Base-by-base conservation (phyloP, 768 basidiomycete genomes). In the Pisolithus albus region DNA sequence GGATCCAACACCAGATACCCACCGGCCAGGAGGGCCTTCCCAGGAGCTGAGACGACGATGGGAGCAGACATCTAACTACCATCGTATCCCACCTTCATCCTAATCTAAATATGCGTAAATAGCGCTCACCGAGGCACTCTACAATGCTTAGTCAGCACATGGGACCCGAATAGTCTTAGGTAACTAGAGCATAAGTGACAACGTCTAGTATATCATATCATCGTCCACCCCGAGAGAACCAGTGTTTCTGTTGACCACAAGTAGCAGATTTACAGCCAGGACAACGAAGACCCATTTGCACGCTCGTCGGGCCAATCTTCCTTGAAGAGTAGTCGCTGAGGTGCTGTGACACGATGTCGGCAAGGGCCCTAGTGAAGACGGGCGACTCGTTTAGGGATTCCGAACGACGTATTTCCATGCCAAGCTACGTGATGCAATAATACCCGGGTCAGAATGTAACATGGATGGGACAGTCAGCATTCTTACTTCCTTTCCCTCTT, bases 1-100 rank as follows among this genome's bases (percentile, higher is more conserved):
- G 81, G 84, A 68, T 98, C 93, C 55, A 98, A 86, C 26, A 99
- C 92, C 56, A 99, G 88, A 72, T 98, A 99, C 2, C 96, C 96
- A 2, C 96, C 96, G 9, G 94, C 92, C 50, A 96, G 68, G 50
- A 99, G 79, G 47, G 96, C 94, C 70, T 99, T 99, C 55, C 95
- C 95, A 9, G 95, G 90, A 1, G 93, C 81, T 32, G 94, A 97
- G 54, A 96, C 80, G 47, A 87, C 78, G 28, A 88, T 91, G 44
- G 78, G 64, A 60, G 61, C 62, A 56, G 71, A 55, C 77, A 80
- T 82, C 51, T 28, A 28, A 7, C 7, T 50, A 56, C 11, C 41
- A 23, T 13, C 6, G 19, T 43, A 8, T 18, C 24, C 9, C 23
- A 24, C 26, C 15, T 44, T 23, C 19, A 23, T 24, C 19, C 16